Evolutionary conservation across 2,329 filamentous ascomycete genomes (phyloP).

Genomic region (Fusarium protoensiforme): DNA sequence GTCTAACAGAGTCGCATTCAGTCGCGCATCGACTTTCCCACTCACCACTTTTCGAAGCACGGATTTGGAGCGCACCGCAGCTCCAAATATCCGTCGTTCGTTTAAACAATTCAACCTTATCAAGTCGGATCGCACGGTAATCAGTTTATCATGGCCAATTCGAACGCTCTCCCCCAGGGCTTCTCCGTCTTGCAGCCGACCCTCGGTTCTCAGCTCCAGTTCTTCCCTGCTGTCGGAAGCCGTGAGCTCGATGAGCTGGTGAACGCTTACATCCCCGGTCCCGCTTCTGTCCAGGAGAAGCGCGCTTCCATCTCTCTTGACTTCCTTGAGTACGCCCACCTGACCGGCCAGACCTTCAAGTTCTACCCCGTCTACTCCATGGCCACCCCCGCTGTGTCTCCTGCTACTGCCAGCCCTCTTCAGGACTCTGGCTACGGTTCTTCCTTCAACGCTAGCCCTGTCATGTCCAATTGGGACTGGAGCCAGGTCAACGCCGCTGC

Average conservation of each 20-base stretch:
- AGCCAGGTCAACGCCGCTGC: slow-evolving; percentile 47
- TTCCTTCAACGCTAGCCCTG: slow-evolving; percentile 61
- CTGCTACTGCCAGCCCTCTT: slow-evolving; percentile 53
- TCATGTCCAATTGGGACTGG: slow-evolving; percentile 61
- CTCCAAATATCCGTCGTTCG: slow-evolving; percentile 1
- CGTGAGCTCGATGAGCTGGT: slow-evolving; percentile 71
- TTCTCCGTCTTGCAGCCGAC: slow-evolving; percentile 71
- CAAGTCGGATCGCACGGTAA: slow-evolving; percentile 15
- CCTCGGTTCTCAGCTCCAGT: slow-evolving; percentile 68
- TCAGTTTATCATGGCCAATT: slow-evolving; percentile 41
- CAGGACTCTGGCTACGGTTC: slow-evolving; percentile 60
- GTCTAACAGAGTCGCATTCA: slow-evolving; percentile 20
- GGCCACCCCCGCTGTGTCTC: slow-evolving; percentile 53
- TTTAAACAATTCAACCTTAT: slow-evolving; percentile 18
- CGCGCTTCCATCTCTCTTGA: slow-evolving; percentile 67
- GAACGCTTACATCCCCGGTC: slow-evolving; percentile 66
- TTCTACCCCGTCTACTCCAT: slow-evolving; percentile 65
- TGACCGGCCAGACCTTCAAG: slow-evolving; percentile 69
- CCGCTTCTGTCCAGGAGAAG: slow-evolving; percentile 67
- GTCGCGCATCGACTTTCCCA: slow-evolving; percentile 8
- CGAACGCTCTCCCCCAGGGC: slow-evolving; percentile 53
- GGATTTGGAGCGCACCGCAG: slow-evolving; percentile 16
- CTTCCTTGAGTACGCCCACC: slow-evolving; percentile 65
- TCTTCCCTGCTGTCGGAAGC: slow-evolving; percentile 73
- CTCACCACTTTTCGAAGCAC: not conserved